Evolutionary conservation across 371 early-diverging fungal species (phyloP).

Genomic region (Mortierella sp.): DNA sequence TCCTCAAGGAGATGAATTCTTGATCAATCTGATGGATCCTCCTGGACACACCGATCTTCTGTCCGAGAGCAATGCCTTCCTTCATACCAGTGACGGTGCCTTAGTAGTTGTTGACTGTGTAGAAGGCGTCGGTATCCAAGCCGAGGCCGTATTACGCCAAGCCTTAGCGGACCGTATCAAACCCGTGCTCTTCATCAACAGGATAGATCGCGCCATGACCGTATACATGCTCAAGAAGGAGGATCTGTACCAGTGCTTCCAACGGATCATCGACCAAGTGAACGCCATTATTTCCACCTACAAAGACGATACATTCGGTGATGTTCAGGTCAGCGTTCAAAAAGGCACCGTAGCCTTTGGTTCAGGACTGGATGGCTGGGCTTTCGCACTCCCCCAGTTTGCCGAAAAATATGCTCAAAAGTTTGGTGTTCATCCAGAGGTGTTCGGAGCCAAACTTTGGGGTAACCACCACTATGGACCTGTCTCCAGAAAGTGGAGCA

Average conservation of each 20-base stretch:
- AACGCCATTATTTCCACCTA: slow-evolving; percentile 97
- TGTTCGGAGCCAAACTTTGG: slow-evolving; percentile 97
- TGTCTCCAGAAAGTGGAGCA: slow-evolving; percentile 94
- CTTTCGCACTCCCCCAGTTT: slow-evolving; percentile 99
- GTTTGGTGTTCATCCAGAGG: slow-evolving; percentile 94
- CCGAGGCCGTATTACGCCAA: slow-evolving; percentile 99
- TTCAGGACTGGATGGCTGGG: slow-evolving; percentile 99
- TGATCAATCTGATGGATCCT: slow-evolving; percentile 99
- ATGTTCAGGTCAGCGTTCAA: slow-evolving; percentile 92
- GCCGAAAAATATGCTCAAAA: slow-evolving; percentile 97
- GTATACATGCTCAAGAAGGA: slow-evolving; percentile 97
- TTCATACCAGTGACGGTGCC: slow-evolving; percentile 99
- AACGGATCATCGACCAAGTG: slow-evolving; percentile 93
- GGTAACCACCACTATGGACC: slow-evolving; percentile 98
- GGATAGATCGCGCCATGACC: slow-evolving; percentile 99
- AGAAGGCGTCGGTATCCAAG: slow-evolving; percentile 99
- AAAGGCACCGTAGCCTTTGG: slow-evolving; percentile 99
- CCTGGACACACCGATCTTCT: slow-evolving; percentile 99
- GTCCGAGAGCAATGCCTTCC: slow-evolving; percentile 99
- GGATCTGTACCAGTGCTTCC: slow-evolving; percentile 94
- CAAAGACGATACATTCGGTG: slow-evolving; percentile 86
- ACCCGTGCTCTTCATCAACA: slow-evolving; percentile 99
- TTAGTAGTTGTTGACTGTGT: slow-evolving; percentile 99
- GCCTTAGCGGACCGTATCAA: slow-evolving; percentile 99
- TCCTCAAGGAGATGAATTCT: slow-evolving; percentile 82